Percentiles rank a stretch among this genome's conserved stretches.
Conservation (phyloP, 1,139 yeast genomes). For the Candida frijolesensis region DNA sequence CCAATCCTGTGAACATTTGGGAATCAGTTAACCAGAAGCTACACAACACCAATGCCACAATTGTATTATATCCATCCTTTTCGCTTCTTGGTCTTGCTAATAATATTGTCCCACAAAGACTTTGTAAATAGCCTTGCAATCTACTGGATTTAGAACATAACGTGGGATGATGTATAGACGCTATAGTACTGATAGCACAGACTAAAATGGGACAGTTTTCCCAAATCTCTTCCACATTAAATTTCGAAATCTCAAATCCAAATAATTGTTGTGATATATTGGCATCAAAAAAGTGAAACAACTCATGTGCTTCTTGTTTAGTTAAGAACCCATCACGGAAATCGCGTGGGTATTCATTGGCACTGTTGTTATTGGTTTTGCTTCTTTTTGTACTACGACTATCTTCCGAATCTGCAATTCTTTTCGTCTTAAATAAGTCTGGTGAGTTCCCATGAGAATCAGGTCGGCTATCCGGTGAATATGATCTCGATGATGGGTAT, state of each 20-base stretch:
- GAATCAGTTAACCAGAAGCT: constrained; percentile 71
- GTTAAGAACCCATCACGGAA: constrained; percentile 40
- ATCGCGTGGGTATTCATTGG: constrained; percentile 25
- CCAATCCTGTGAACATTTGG: constrained; percentile 68
- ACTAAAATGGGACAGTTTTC: constrained; percentile 57
- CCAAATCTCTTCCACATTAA: constrained; percentile 57
- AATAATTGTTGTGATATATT: constrained; percentile 66
- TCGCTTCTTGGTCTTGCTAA: constrained; percentile 45
- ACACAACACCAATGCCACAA: constrained; percentile 64
- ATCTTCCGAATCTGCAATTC: background rate
- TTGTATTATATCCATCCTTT: constrained; percentile 58
- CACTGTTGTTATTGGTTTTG: constrained; percentile 3
- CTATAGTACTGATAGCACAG: constrained; percentile 63
- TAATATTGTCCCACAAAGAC: constrained; percentile 48
- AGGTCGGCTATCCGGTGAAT: background rate
- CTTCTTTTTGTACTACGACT: constrained; percentile 7
- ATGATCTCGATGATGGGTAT: constrained; percentile 6
- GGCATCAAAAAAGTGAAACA: constrained; percentile 54
- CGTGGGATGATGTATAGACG: constrained; percentile 62
- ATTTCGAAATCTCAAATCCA: constrained; percentile 61
- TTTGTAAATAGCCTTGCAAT: constrained; percentile 47
- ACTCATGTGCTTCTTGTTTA: constrained; percentile 48
- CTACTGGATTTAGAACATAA: constrained; percentile 38
- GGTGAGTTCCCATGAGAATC: background rate
- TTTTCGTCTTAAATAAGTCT: background rate